phyloP scores from a whole-genome alignment of 2,329 filamentous ascomycete species.

The Lachnellula occidentalis region DNA sequence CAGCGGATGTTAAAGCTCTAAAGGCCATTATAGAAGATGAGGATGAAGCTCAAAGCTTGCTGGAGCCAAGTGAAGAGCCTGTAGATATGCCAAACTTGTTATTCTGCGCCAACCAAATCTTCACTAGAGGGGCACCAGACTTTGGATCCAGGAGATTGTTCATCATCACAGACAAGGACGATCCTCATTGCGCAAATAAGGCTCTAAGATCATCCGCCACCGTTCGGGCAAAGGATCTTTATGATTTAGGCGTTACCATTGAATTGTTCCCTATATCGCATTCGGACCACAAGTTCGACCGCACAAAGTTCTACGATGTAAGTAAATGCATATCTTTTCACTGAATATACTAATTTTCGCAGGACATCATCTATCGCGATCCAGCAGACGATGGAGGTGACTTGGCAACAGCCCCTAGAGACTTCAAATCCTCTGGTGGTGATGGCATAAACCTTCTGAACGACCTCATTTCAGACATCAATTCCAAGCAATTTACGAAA shows the following conservation, averaged over 20 bases:
- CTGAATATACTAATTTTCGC: conserved; percentile 18
- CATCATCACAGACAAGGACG: conserved; percentile 89
- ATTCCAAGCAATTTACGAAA: conserved; percentile 82
- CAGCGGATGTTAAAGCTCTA: conserved; percentile 77
- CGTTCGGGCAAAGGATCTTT: conserved; percentile 87
- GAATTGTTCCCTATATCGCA: conserved; percentile 88
- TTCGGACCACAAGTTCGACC: conserved; percentile 66
- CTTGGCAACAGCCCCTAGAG: conserved; percentile 46
- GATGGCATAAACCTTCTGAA: conserved; percentile 75
- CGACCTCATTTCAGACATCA: conserved; percentile 80
- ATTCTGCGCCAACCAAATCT: conserved; percentile 94
- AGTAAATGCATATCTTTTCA: conserved; percentile 19
- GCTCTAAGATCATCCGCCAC: conserved; percentile 68
- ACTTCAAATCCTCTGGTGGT: conserved; percentile 58
- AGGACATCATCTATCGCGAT: conserved; percentile 88
- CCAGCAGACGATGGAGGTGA: conserved; percentile 67
- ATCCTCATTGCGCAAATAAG: conserved; percentile 72
- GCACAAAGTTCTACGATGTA: conserved; percentile 87
- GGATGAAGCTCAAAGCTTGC: conserved; percentile 61
- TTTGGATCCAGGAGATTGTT: conserved; percentile 92
- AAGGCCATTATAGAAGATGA: conserved; percentile 73
- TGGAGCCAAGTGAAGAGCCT: conserved; percentile 63
- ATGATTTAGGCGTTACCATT: conserved; percentile 86
- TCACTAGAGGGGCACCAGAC: conserved; percentile 90
- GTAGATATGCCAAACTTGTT: conserved; percentile 84